Conservation (phyloP, 768 basidiomycete genomes). For the Strobilomyces echinocephalus region DNA sequence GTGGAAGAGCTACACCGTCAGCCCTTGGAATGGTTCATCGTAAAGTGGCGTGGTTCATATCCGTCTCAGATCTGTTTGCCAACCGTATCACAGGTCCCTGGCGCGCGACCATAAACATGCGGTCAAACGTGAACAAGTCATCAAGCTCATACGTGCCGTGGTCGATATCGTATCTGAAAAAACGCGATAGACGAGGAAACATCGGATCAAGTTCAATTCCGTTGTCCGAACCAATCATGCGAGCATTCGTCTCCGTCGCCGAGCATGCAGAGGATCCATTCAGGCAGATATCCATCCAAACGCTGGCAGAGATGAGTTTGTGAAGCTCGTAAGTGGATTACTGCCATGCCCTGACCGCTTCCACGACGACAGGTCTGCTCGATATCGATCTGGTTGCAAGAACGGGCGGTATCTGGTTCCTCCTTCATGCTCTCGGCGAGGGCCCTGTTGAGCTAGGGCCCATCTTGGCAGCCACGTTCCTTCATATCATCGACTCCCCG, state of each 20-base stretch:
- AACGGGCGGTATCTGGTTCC: constrained; percentile 79
- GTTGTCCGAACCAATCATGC: constrained; percentile 71
- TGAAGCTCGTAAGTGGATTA: constrained; percentile 8
- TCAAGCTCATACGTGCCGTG: constrained; percentile 82
- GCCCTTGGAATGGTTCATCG: constrained; percentile 83
- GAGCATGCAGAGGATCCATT: constrained; percentile 92
- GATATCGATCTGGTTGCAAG: constrained; percentile 79
- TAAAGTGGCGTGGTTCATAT: constrained; percentile 55
- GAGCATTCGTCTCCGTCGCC: constrained; percentile 88
- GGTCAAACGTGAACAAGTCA: constrained; percentile 86
- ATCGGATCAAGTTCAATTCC: constrained; percentile 46
- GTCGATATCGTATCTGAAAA: constrained; percentile 71
- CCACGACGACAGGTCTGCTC: constrained; percentile 59
- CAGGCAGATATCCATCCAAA: constrained; percentile 75
- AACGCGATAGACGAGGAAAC: constrained; percentile 38
- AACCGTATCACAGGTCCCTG: constrained; percentile 53
- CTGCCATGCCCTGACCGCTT: constrained; percentile 8
- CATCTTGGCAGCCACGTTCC: constrained; percentile 71
- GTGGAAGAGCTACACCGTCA: constrained; percentile 59
- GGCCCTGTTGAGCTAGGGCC: constrained; percentile 80
- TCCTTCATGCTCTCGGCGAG: constrained; percentile 85
- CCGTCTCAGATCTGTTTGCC: neutral
- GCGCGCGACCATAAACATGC: constrained; percentile 79
- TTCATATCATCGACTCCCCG: constrained; percentile 83
- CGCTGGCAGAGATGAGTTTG: constrained; percentile 85